phyloP scores from a whole-genome alignment of 2,329 filamentous ascomycete species.

The Ophiosphaerella narmari region DNA sequence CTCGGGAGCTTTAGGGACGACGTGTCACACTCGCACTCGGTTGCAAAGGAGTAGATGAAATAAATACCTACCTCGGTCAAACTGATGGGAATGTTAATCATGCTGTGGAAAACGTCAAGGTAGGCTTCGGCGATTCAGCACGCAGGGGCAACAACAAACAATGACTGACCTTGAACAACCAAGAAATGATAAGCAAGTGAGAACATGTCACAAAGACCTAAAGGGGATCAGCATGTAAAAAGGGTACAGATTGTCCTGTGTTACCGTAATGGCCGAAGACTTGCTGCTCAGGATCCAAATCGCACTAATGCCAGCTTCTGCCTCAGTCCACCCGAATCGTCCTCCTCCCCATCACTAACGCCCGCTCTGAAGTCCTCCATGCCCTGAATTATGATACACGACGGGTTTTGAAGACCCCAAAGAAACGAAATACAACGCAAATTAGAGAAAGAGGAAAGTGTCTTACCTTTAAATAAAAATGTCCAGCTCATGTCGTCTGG shows the following conservation, averaged over 20 bases:
- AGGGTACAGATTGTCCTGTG: conserved; percentile 25
- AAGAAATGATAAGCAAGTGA: neutral
- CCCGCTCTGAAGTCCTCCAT: conserved; percentile 4
- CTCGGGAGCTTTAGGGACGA: too few relatives aligned
- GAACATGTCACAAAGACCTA: conserved; percentile 21
- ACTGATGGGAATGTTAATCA: conserved; percentile 21
- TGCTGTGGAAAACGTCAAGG: neutral
- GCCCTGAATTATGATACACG: conserved; percentile 6
- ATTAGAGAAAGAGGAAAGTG: neutral
- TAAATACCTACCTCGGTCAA: neutral
- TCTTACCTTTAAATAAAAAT: conserved; percentile 70
- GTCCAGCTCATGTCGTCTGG: conserved; percentile 78
- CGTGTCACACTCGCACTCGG: too few relatives aligned
- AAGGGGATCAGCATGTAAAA: conserved; percentile 26
- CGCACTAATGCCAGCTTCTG: neutral
- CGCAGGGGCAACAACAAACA: conserved; percentile 6
- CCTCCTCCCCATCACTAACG: neutral
- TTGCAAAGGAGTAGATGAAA: too few relatives aligned
- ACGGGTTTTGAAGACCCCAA: neutral
- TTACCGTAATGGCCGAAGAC: conserved; percentile 21
- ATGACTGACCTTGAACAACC: conserved; percentile 15
- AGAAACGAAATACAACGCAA: neutral
- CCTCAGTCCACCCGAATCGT: too few relatives aligned
- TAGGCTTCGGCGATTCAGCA: conserved; percentile 1
- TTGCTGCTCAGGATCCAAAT: neutral